phyloP scores from a whole-genome alignment of 176 grass and related monocot genomes.

The Olyra latifolia region DNA sequence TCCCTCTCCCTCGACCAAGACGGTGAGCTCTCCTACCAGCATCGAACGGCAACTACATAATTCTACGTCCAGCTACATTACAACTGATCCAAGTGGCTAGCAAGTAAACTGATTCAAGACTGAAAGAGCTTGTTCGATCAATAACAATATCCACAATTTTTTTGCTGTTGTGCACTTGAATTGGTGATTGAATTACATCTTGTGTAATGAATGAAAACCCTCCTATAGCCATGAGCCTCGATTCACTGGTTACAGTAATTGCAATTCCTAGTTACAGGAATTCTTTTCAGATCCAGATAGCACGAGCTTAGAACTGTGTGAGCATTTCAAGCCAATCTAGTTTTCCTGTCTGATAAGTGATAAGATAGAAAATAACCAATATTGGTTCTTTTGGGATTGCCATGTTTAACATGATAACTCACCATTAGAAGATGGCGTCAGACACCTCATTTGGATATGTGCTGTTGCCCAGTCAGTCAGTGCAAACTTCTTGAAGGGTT shows the following conservation, averaged over 20 bases:
- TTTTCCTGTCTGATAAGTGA: no score
- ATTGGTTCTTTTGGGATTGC: background rate
- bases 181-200: background rate
- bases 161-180: background rate
- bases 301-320: background rate
- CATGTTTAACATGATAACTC: background rate
- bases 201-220: background rate
- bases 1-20: conserved; percentile 49
- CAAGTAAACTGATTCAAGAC: no score
- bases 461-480: background rate
- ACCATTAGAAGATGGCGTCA: background rate
- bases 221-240: background rate
- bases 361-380: background rate
- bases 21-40: conserved; percentile 14
- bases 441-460: background rate
- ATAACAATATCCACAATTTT: background rate
- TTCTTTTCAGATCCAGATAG: background rate
- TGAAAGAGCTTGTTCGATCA: no score
- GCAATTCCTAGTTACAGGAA: background rate
- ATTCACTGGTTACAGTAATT: background rate
- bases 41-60: background rate
- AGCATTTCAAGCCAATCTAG: no score
- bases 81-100: no score
- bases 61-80: background rate
- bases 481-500: background rate